Evolutionary conservation across 306 rosid species (phyloP).

Genomic region (Lotus japonicus): DNA sequence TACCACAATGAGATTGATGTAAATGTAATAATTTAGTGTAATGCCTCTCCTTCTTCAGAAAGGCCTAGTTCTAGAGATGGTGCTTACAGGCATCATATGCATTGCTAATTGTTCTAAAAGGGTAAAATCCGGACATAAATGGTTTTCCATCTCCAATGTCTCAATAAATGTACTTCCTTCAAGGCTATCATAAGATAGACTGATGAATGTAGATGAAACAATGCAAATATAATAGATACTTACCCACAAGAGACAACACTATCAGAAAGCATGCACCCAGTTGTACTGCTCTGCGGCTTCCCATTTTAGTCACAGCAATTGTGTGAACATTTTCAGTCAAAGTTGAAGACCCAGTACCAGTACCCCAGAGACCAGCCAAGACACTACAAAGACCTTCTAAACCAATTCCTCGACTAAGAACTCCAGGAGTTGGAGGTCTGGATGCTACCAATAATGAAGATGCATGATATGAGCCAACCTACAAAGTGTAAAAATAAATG

Average conservation of each 20-base stretch:
- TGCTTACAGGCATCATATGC: constrained; percentile 5
- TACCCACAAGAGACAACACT: constrained; percentile 79
- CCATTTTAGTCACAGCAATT: constrained; percentile 98
- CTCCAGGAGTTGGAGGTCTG: constrained; percentile 94
- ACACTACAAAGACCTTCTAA: constrained; percentile 88
- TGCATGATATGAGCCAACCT: constrained; percentile 98
- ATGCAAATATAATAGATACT: constrained; percentile 26
- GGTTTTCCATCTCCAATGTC: background rate
- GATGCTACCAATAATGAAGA: constrained; percentile 94
- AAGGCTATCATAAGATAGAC: no score
- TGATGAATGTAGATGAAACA: constrained; percentile 1
- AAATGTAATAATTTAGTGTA: background rate
- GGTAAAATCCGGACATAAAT: constrained; percentile 1
- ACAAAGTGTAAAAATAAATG: constrained; percentile 35
- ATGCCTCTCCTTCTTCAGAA: background rate
- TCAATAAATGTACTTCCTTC: background rate
- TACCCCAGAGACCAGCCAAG: constrained; percentile 99
- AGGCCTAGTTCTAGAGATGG: background rate
- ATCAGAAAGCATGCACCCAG: constrained; percentile 77
- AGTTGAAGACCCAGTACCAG: constrained; percentile 91
- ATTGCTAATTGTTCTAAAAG: background rate
- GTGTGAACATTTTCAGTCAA: constrained; percentile 96
- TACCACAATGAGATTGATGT: background rate
- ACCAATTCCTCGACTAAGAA: constrained; percentile 95
- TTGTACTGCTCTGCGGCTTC: constrained; percentile 98